Evolutionary conservation across 2,329 filamentous ascomycete species (phyloP).

Genomic region (Aspergillus sp.): DNA sequence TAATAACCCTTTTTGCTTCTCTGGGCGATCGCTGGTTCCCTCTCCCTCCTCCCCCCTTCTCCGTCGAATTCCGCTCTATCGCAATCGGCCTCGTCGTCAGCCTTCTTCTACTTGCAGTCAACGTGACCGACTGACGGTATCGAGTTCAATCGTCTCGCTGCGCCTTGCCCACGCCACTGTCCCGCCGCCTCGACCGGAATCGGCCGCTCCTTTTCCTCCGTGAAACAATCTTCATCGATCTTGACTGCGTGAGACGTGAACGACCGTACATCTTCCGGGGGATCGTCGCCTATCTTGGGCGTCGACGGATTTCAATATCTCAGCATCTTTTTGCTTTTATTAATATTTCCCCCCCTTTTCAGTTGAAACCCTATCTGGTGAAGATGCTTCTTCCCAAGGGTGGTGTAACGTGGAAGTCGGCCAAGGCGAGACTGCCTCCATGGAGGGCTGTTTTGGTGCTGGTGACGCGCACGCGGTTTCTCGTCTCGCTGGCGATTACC

Average conservation of each 20-base stretch:
- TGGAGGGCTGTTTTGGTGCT: conserved; percentile 68
- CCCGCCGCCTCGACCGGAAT: conserved; percentile 2
- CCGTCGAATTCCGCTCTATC: conserved; percentile 1
- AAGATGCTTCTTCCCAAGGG: conserved; percentile 88
- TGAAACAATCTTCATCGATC: neutral
- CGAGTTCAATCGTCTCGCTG: neutral
- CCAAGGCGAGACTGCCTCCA: conserved; percentile 74
- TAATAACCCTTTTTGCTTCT: conserved; percentile 7
- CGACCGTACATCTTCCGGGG: conserved; percentile 3
- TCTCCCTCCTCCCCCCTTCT: conserved; percentile 8
- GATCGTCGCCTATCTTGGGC: conserved; percentile 14
- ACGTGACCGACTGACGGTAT: neutral
- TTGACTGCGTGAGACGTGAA: neutral
- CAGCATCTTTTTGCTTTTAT: neutral
- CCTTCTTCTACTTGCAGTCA: neutral
- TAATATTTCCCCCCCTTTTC: neutral
- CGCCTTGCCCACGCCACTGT: conserved; percentile 2
- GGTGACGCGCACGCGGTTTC: conserved; percentile 72
- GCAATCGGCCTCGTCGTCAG: neutral
- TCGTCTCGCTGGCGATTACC: conserved; percentile 68
- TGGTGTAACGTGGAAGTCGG: conserved; percentile 88
- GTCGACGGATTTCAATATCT: conserved; percentile 3
- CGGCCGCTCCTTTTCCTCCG: conserved; percentile 4
- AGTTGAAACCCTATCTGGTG: conserved; percentile 9
- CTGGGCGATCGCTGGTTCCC: conserved; percentile 11